These are phyloP conservation scores for Salix suchowensis DNA, from an alignment of 345 rosid genomes.

Conservation along the genomic window DNA sequence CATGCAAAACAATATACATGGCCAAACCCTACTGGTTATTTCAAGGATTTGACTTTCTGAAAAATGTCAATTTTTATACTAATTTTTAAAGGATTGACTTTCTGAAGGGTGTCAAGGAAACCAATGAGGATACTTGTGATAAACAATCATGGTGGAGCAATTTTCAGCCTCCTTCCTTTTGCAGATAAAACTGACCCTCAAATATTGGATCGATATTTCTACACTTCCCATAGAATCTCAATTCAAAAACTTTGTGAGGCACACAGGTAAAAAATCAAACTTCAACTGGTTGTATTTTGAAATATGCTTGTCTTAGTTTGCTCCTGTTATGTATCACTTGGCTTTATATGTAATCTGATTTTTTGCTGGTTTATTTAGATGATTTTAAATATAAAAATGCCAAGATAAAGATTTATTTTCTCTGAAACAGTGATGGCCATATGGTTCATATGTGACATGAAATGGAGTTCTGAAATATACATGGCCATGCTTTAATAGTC, in stretches of 20 bases:
- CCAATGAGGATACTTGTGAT: constrained; percentile 83
- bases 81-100: constrained; percentile 10
- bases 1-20: too few relatives aligned
- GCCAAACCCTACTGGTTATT: too few relatives aligned
- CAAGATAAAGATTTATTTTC: not conserved
- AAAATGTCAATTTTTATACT: not conserved
- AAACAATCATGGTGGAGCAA: constrained; percentile 96
- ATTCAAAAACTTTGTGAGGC: constrained; percentile 68
- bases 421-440: not conserved
- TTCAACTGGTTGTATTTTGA: not conserved
- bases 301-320: not conserved
- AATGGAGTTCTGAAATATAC: not conserved
- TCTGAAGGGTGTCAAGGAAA: constrained; percentile 59
- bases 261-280: constrained; percentile 58
- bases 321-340: not conserved
- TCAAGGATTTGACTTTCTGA: not conserved
- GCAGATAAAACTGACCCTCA: constrained; percentile 63
- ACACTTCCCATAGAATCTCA: constrained; percentile 79
- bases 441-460: not conserved
- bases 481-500: not conserved
- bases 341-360: not conserved
- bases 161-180: constrained; percentile 91
- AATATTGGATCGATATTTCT: constrained; percentile 69
- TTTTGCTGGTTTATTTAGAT: too few relatives aligned
- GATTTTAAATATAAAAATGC: too few relatives aligned